Base-by-base conservation (phyloP, 495 filamentous ascomycete genomes). In the Aspergillus carlsbadensis region DNA sequence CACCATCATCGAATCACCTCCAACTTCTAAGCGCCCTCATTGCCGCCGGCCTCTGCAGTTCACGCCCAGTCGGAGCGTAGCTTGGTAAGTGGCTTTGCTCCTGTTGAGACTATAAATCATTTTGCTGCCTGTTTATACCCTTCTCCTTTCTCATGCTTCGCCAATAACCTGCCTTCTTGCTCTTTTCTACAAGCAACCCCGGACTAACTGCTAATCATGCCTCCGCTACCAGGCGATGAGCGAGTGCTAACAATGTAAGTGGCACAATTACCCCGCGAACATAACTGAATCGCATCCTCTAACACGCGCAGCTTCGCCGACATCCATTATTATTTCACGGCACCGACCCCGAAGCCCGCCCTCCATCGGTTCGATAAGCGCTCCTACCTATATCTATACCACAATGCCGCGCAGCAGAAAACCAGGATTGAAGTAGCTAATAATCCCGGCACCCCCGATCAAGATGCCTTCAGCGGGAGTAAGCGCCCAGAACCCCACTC, bases 361-460 rank as follows among this genome's bases (percentile, higher is more conserved):
- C 87, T 92, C 65, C 90, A 96, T 70, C 85, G 91, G 22, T 96
- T 96, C 70, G 89, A 92, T 66, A 92, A 92, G 65, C 84, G 84
- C 45, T 96, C 90, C 13, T 96, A 96, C 62, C 76, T 96, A 36
- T 96, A 96, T 68, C 73, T 96, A 22, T 92, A 92, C 68, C 85
- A 91, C 61, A 87, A 90, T 70, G 79, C 85, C 6, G 73, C 78
- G 37, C 79, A 85, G 54, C 81, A 81, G 40, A 84, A 82, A 61
- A 85, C 86, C 29, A 83, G 91, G 42, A 63, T 96, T 44, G 92
- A 96, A 72, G 79, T 96, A 58, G 92, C 92, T 36, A 96, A 96
- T 70, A 85, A 92, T 60, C 86, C 90, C 2, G 91, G 91, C 20
- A 89, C 85, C 15, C 78, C 86, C n/a, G 85, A 92, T 37, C 92